These are phyloP conservation scores for Borovskyia barvae DNA, from an alignment of 208 protist species.

Conservation along the genomic window DNA sequence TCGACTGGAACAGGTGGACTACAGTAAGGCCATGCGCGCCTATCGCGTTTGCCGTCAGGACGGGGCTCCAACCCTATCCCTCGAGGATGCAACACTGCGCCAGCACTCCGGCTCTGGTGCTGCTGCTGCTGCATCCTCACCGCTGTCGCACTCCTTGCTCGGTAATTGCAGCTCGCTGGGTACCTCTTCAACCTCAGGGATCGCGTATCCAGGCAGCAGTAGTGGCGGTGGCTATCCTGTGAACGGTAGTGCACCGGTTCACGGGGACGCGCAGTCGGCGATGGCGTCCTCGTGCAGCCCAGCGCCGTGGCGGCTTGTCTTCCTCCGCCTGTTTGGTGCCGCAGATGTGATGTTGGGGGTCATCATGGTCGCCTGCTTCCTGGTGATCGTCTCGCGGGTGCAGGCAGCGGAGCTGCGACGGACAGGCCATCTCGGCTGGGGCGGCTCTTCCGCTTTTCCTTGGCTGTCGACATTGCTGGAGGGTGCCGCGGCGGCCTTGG, in stretches of 20 bases:
- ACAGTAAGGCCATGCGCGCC: conserved; percentile 71
- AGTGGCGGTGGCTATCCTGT: neutral
- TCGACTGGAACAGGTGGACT: conserved; percentile 56
- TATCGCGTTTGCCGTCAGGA: conserved; percentile 62
- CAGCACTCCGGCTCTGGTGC: too few relatives aligned
- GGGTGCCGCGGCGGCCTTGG: conserved; percentile 3
- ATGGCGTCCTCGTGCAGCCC: too few relatives aligned
- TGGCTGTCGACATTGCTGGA: neutral
- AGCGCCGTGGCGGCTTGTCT: conserved; percentile 22
- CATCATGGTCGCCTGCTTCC: conserved; percentile 22
- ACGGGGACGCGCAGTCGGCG: neutral
- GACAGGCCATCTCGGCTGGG: neutral
- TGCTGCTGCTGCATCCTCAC: too few relatives aligned
- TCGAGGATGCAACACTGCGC: too few relatives aligned
- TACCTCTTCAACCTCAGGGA: neutral
- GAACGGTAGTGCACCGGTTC: neutral
- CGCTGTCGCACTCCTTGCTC: too few relatives aligned
- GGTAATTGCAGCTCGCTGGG: too few relatives aligned
- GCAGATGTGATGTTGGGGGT: conserved; percentile 49
- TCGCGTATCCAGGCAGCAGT: neutral
- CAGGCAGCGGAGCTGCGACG: neutral
- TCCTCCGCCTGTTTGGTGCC: conserved; percentile 38
- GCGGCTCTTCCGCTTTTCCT: neutral
- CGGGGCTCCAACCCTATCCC: too few relatives aligned
- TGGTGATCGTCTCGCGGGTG: conserved; percentile 20